phyloP scores from a whole-genome alignment of 148 eudicot genomes.

The Fagopyrum tataricum region DNA sequence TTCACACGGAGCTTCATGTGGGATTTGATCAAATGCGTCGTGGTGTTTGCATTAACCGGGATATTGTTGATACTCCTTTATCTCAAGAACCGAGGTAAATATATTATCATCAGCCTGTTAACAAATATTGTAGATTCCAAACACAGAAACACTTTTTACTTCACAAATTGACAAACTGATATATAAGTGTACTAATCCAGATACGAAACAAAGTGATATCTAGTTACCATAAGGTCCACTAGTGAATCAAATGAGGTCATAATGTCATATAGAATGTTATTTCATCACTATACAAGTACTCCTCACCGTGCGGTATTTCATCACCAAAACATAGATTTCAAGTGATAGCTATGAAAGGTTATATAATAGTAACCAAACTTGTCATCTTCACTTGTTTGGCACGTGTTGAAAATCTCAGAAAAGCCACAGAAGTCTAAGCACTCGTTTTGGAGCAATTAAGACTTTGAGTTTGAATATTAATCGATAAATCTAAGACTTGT shows the following conservation, averaged over 20 bases:
- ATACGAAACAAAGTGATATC: no score
- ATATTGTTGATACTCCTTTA: slow-evolving; percentile 86
- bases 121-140: not conserved
- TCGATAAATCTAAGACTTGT: not conserved
- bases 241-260: not conserved
- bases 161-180: not conserved
- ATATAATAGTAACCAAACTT: not conserved
- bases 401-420: not conserved
- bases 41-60: no score
- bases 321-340: not conserved
- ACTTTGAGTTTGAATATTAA: not conserved
- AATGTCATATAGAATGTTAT: not conserved
- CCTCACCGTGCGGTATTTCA: not conserved
- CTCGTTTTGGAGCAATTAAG: not conserved
- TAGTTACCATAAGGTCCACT: not conserved
- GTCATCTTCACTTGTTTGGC: not conserved
- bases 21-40: no score
- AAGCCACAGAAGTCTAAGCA: not conserved
- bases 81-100: slow-evolving; percentile 88
- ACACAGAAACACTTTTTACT: not conserved
- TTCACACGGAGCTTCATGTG: no score
- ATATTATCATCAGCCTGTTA: slow-evolving; percentile 78
- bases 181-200: not conserved
- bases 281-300: not conserved
- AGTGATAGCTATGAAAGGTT: not conserved